A percentile compares a stretch with the other conserved stretches of the same genome.
These are phyloP conservation scores for Dujonia santamariae DNA, from an alignment of 1,139 yeast genomes.

Conservation along the genomic window DNA sequence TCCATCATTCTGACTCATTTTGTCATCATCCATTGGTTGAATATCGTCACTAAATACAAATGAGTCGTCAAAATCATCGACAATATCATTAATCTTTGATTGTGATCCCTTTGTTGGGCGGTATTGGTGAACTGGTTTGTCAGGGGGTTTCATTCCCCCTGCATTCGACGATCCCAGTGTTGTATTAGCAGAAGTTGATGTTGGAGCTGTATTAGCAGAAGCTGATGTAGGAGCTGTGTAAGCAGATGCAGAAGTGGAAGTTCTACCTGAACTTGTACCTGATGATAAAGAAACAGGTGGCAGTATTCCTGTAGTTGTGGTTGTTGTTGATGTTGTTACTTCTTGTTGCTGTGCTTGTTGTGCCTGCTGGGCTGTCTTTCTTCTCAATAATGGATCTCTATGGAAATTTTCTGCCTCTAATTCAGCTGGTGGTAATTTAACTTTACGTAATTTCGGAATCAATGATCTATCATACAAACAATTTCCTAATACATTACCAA, in stretches of 20 bases:
- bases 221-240: conserved; percentile 9
- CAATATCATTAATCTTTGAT: conserved; percentile 13
- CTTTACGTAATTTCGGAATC: conserved; percentile 51
- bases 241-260: conserved; percentile 8
- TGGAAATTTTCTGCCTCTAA: conserved; percentile 47
- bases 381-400: conserved; percentile 35
- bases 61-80: conserved; percentile 60
- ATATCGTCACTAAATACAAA: conserved; percentile 65
- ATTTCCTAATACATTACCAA: conserved; percentile 78
- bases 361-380: conserved; percentile 16
- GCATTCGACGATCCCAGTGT: conserved; percentile 3
- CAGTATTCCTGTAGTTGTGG: background rate
- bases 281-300: background rate
- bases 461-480: conserved; percentile 73
- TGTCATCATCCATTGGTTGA: conserved; percentile 29
- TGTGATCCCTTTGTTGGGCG: conserved; percentile 8
- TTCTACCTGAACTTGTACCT: background rate
- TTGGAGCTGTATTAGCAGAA: background rate
- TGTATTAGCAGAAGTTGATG: background rate
- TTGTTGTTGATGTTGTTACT: background rate
- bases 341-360: background rate
- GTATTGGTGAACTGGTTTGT: conserved; percentile 9
- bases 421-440: conserved; percentile 51
- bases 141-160: conserved; percentile 8
- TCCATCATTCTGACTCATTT: conserved; percentile 21